These are phyloP conservation scores for Verbascum thapsus DNA, from an alignment of 257 asterid species.

Conservation along the genomic window DNA sequence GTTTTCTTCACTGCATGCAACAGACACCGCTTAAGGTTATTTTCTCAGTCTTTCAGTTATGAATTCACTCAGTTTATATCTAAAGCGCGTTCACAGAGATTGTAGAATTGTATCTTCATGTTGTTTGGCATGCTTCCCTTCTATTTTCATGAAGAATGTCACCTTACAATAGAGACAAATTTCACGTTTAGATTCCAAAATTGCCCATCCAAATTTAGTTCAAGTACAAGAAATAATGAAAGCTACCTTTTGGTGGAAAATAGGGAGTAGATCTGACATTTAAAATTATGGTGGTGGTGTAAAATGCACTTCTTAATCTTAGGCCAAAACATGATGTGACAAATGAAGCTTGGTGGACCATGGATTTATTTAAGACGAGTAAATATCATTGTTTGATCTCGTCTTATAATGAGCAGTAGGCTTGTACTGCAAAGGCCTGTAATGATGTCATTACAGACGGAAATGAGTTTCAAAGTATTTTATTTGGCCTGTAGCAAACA, in stretches of 20 bases:
- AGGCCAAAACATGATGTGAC: neutral
- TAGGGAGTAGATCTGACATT: slow-evolving; percentile 5
- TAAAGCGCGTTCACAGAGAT: neutral
- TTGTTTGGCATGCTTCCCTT: neutral
- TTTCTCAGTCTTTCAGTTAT: slow-evolving; percentile 8
- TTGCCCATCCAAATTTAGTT: neutral
- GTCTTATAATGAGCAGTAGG: neutral
- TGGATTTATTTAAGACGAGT: neutral
- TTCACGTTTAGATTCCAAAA: slow-evolving; percentile 8
- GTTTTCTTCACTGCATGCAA: slow-evolving; percentile 84
- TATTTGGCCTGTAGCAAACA: too few relatives aligned
- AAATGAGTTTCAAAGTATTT: too few relatives aligned
- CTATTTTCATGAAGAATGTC: slow-evolving; percentile 1
- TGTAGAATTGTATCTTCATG: neutral
- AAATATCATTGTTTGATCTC: neutral
- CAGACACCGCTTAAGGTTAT: slow-evolving; percentile 92
- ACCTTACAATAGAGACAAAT: neutral
- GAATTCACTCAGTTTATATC: neutral
- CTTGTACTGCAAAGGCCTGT: neutral
- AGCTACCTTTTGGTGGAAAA: neutral
- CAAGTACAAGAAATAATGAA: neutral
- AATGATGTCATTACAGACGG: neutral
- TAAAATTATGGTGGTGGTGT: neutral
- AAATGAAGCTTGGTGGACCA: neutral
- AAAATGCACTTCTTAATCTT: neutral